Percentiles rank a stretch among this genome's conserved stretches.
Conservation (phyloP, 2,329 filamentous ascomycete species). For the Fusarium sublunatum region DNA sequence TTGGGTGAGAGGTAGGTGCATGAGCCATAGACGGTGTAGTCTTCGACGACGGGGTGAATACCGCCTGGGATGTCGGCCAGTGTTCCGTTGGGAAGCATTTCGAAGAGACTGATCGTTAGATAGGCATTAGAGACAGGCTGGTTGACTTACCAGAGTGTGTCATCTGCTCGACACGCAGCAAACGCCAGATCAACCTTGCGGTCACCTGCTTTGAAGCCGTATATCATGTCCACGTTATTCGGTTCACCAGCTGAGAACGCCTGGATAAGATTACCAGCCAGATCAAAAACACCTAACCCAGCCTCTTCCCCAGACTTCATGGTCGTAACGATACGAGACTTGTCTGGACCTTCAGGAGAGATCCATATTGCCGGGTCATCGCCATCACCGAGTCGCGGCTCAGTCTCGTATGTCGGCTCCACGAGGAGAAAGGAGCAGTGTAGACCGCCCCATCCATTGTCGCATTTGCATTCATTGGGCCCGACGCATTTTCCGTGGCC, state of each 20-base stretch:
- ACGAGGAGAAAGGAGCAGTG: constrained; percentile 59
- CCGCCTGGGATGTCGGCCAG: constrained; percentile 58
- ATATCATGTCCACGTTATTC: constrained; percentile 67
- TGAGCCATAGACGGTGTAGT: constrained; percentile 63
- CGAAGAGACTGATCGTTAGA: constrained; percentile 54
- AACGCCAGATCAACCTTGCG: constrained; percentile 60
- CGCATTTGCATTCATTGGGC: constrained; percentile 56
- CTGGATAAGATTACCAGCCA: constrained; percentile 61
- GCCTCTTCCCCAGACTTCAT: constrained; percentile 62
- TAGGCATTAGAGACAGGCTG: background rate
- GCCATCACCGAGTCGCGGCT: constrained; percentile 57
- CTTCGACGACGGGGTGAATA: constrained; percentile 57
- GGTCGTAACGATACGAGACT: constrained; percentile 63
- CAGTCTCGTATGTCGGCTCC: constrained; percentile 56
- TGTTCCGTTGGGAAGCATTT: constrained; percentile 60
- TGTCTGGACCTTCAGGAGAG: constrained; percentile 52
- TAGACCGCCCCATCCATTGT: constrained; percentile 57
- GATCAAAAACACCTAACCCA: constrained; percentile 61
- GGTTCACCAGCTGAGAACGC: constrained; percentile 59
- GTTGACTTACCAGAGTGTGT: constrained; percentile 61
- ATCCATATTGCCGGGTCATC: constrained; percentile 63
- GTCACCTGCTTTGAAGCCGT: constrained; percentile 57
- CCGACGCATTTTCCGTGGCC: constrained; percentile 56
- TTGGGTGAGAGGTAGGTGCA: constrained; percentile 62
- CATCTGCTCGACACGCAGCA: constrained; percentile 62